Evolutionary conservation across 2,329 filamentous ascomycete species (phyloP).

Genomic region (Colletotrichum sp.): DNA sequence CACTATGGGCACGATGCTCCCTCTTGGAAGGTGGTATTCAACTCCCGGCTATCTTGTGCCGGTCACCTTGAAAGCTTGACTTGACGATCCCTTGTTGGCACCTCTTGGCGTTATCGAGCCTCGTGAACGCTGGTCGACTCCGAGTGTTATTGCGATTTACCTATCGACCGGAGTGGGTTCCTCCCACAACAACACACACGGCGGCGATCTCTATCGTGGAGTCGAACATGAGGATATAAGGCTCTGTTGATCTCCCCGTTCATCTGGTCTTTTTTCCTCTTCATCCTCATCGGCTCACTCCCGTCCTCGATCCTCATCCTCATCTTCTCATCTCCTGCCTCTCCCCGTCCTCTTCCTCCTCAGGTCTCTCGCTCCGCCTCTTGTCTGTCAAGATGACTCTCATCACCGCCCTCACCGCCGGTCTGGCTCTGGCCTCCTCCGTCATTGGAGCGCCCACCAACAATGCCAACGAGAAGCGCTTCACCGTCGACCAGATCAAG

Average conservation of each 20-base stretch:
- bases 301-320: background rate
- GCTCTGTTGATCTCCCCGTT: background rate
- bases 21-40: slow-evolving; percentile 21
- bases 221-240: slow-evolving; percentile 13
- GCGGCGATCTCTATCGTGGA: background rate
- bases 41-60: slow-evolving; percentile 9
- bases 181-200: background rate
- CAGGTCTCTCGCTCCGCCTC: background rate
- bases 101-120: background rate
- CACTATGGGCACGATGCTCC: slow-evolving; percentile 8
- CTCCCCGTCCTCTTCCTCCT: background rate
- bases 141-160: background rate
- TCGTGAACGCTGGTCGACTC: background rate
- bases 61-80: background rate
- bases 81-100: background rate
- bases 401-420: slow-evolving; percentile 12
- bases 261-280: background rate
- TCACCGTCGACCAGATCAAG: slow-evolving; percentile 39
- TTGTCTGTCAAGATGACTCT: slow-evolving; percentile 8
- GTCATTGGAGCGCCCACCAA: slow-evolving; percentile 22
- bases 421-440: slow-evolving; percentile 26
- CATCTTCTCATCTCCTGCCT: background rate
- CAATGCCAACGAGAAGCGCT: slow-evolving; percentile 21
- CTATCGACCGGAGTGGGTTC: background rate
- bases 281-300: background rate